Conservation (phyloP, 2,329 filamentous ascomycete genomes). For the Neonectria neomacrospora region DNA sequence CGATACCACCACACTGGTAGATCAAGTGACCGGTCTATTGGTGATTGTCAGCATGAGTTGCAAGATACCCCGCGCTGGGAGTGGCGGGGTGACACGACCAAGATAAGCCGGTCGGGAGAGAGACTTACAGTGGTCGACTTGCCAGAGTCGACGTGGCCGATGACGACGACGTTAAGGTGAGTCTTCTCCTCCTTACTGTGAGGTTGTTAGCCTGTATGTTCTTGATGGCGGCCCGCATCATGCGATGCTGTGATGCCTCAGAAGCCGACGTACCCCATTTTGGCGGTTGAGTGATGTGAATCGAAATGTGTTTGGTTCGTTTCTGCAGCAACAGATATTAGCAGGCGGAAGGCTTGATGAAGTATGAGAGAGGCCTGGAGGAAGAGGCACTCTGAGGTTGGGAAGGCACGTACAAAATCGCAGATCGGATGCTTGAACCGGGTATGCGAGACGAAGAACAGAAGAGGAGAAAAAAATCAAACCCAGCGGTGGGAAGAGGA, state of each 20-base stretch:
- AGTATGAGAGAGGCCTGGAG: constrained; percentile 15
- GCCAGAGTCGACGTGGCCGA: constrained; percentile 99
- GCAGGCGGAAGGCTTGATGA: constrained; percentile 19
- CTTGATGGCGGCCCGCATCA: not conserved
- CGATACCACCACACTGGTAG: constrained; percentile 99
- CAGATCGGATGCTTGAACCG: constrained; percentile 58
- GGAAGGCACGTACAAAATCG: constrained; percentile 51
- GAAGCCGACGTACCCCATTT: constrained; percentile 45
- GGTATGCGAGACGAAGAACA: constrained; percentile 58
- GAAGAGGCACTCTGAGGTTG: constrained; percentile 17
- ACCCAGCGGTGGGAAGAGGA: constrained; percentile 51
- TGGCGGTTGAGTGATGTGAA: constrained; percentile 47
- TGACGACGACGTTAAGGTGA: constrained; percentile 98
- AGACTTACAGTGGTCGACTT: constrained; percentile 94
- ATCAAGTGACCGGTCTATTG: constrained; percentile 85
- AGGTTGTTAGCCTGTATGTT: not conserved
- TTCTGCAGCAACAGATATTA: constrained; percentile 37
- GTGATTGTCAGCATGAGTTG: constrained; percentile 44
- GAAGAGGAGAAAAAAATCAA: constrained; percentile 51
- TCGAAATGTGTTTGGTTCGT: constrained; percentile 38
- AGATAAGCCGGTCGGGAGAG: constrained; percentile 21
- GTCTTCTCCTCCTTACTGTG: constrained; percentile 90
- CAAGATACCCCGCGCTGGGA: constrained; percentile 22
- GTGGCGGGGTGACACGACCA: constrained; percentile 28
- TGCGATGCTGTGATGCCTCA: not conserved